phyloP scores from a whole-genome alignment of 129 eudicot genomes.

The Calendula officinalis region DNA sequence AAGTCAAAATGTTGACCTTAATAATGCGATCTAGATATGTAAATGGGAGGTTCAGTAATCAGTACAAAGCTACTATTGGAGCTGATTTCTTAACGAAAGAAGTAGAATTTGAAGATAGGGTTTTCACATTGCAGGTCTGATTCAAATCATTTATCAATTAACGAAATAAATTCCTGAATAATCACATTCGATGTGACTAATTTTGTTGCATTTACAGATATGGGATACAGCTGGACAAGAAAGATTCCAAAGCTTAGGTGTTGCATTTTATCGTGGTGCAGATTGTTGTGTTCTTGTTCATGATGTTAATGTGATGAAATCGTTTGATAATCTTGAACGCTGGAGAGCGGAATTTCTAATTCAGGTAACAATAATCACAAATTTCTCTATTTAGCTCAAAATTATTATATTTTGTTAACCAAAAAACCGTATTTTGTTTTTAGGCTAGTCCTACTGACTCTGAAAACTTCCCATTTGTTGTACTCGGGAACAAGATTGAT shows the following conservation, averaged over 20 bases:
- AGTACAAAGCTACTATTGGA: slow-evolving; percentile 58
- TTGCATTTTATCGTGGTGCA: slow-evolving; percentile 61
- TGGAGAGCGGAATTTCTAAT: slow-evolving; percentile 60
- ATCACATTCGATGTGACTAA: neutral
- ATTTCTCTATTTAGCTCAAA: neutral
- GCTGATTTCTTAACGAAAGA: slow-evolving; percentile 54
- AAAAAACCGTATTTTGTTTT: neutral
- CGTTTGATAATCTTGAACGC: slow-evolving; percentile 51
- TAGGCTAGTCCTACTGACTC: slow-evolving; percentile 35
- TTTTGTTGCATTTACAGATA: slow-evolving; percentile 30
- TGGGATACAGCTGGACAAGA: slow-evolving; percentile 48
- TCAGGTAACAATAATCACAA: neutral
- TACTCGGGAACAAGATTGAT: slow-evolving; percentile 61
- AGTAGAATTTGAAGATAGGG: slow-evolving; percentile 47
- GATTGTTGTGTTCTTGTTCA: slow-evolving; percentile 60
- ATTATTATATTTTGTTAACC: neutral
- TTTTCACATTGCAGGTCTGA: slow-evolving; percentile 51
- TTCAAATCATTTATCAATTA: neutral
- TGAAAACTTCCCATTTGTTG: slow-evolving; percentile 57
- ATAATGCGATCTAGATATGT: slow-evolving; percentile 38
- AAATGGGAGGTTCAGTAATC: slow-evolving; percentile 48
- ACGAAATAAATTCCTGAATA: neutral
- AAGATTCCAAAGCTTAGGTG: slow-evolving; percentile 21
- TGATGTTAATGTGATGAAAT: slow-evolving; percentile 57
- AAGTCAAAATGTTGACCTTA: slow-evolving; percentile 16